These are phyloP conservation scores for Malassezia japonica DNA, from an alignment of 1,284 basidiomycete genomes.

Conservation along the genomic window DNA sequence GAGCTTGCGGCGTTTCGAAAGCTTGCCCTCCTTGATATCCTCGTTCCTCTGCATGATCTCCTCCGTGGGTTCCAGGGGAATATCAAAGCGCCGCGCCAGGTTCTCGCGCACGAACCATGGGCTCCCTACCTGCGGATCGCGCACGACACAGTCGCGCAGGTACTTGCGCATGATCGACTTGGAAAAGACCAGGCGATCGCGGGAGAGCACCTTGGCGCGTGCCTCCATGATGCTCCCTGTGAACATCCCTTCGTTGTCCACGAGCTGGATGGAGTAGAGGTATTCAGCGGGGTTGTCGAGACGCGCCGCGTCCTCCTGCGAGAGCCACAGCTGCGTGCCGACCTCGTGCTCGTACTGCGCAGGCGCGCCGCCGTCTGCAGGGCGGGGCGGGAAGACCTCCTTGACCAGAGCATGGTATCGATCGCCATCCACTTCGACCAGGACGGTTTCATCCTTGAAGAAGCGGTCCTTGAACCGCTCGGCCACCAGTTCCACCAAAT, in stretches of 20 bases:
- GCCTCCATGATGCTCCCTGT: conserved; percentile 68
- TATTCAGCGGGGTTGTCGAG: conserved; percentile 74
- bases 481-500: conserved; percentile 82
- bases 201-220: conserved; percentile 62
- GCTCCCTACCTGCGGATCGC: conserved; percentile 78
- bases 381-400: not conserved
- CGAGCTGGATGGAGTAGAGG: conserved; percentile 75
- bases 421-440: conserved; percentile 45
- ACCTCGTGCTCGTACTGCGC: conserved; percentile 55
- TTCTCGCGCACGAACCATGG: conserved; percentile 85
- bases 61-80: conserved; percentile 72
- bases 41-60: conserved; percentile 69
- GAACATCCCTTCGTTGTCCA: conserved; percentile 51
- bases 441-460: conserved; percentile 63
- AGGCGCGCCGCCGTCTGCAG: not conserved
- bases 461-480: conserved; percentile 93
- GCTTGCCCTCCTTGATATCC: conserved; percentile 62
- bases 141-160: conserved; percentile 82
- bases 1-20: conserved; percentile 55
- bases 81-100: conserved; percentile 71
- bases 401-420: conserved; percentile 64
- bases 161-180: conserved; percentile 92
- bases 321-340: conserved; percentile 67
- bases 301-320: conserved; percentile 61
- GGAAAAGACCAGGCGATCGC: conserved; percentile 86